Conservation (phyloP, 2,329 filamentous ascomycete species). For the Alternaria gansuensis region DNA sequence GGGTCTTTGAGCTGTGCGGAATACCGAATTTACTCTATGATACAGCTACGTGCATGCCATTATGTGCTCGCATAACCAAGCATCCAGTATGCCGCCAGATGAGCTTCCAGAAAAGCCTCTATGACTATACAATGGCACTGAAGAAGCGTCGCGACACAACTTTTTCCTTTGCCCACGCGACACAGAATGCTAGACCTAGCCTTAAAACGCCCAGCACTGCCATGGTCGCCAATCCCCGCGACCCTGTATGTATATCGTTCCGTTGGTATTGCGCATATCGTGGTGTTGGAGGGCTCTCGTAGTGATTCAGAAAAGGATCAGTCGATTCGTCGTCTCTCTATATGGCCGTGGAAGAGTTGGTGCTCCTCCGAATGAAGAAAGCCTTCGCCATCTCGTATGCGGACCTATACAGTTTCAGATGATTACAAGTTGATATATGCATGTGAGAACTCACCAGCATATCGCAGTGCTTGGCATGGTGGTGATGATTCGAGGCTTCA, state of each 20-base stretch:
- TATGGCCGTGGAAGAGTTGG: conserved; percentile 39
- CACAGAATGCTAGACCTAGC: conserved; percentile 24
- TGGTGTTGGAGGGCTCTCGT: conserved; percentile 15
- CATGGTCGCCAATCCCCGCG: conserved; percentile 22
- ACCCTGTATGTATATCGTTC: conserved; percentile 27
- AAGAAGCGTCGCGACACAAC: conserved; percentile 27
- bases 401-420: conserved; percentile 57
- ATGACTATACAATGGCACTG: conserved; percentile 40
- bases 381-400: conserved; percentile 75
- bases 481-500: conserved; percentile 89
- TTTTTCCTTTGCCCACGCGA: conserved; percentile 29
- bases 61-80: conserved; percentile 38
- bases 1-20: conserved; percentile 12
- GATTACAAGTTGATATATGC: neutral
- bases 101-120: conserved; percentile 40
- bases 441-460: conserved; percentile 75
- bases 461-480: conserved; percentile 99
- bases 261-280: conserved; percentile 20
- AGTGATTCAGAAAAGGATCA: conserved; percentile 13
- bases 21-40: conserved; percentile 39
- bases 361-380: conserved; percentile 65
- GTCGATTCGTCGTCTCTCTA: conserved; percentile 18
- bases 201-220: conserved; percentile 34
- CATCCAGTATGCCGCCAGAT: conserved; percentile 41
- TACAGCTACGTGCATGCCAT: conserved; percentile 43